Base-by-base conservation (phyloP, 2,329 filamentous ascomycete species). In the Diplodia mutila region DNA sequence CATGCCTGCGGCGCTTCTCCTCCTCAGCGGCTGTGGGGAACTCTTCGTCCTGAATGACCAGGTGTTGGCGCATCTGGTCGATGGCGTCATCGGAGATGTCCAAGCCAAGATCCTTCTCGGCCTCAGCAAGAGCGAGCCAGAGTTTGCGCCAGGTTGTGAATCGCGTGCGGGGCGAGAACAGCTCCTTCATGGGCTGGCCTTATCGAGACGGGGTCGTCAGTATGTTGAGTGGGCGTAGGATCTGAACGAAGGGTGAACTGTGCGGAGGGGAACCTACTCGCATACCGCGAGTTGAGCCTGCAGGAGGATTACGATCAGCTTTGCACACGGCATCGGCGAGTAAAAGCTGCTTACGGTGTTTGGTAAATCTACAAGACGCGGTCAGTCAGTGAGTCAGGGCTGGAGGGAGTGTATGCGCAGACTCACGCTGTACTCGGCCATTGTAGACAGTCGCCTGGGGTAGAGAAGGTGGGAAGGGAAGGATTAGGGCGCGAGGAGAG, bases 41-140 rank as follows among this genome's bases (percentile, higher is more conserved):
- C 69, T 85, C 83, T 48, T 80, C 76, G 70, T 84, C 82, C 69
- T 81, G 75, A 54, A 85, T 82, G 21, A 75, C 73, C 67, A 81
- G 73, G 70, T 84, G 77, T 52, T 76, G 76, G 68, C 80, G 78
- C 78, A 85, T 80, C 75, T 85, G 81, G 67, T 75, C 69, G 65
- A 85, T 78, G 1, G 82, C 83, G 49, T 94, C 85, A n/a, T 87
- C 86, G 16, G 87, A 89, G 76, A 97, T 94, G 9, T 86, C 82
- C 55, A 97, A 86, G 2, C 93, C 93, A 2, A 97, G 86, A 78
- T 94, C 90, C 78, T 89, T 89, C 83, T 97, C 90, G 11, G 86
- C 85, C 83, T 97, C 90, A 27, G 93, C 93, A 12, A 97, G 90
- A 80, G 86, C 89, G 53, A 94, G 83, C 94, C 94, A 97, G 21